phyloP scores from a whole-genome alignment of 108 stramenopile species.

The Stephanodiscus triporus region DNA sequence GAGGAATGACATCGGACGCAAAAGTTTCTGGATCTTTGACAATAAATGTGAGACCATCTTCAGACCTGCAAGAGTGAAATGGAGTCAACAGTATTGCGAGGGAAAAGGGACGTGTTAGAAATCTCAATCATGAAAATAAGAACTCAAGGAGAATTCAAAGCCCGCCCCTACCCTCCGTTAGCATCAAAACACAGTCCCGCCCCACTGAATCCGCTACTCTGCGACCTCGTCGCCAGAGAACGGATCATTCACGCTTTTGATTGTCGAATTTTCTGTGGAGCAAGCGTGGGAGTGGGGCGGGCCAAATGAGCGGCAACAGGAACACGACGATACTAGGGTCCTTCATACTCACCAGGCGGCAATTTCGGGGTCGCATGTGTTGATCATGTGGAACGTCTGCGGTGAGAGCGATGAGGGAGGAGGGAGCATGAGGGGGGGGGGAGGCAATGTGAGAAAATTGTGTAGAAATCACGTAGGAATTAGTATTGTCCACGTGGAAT shows the following conservation, averaged over 20 bases:
- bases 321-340: constrained; percentile 7
- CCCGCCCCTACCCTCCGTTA: neutral
- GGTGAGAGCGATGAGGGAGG: neutral
- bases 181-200: too few relatives aligned
- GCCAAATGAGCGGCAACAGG: constrained; percentile 30
- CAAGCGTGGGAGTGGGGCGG: constrained; percentile 25
- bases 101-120: neutral
- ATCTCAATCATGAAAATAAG: neutral
- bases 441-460: neutral
- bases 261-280: constrained; percentile 15
- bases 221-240: neutral
- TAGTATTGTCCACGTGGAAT: neutral
- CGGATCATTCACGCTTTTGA: constrained; percentile 11
- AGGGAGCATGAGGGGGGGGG: neutral
- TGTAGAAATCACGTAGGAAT: constrained; percentile 3
- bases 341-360: constrained; percentile 67
- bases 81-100: constrained; percentile 5
- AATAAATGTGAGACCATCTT: constrained; percentile 77
- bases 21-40: constrained; percentile 80
- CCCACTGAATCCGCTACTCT: neutral
- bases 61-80: constrained; percentile 52
- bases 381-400: constrained; percentile 77
- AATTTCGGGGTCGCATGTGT: constrained; percentile 64
- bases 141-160: neutral
- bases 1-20: constrained; percentile 77